Percentiles rank a stretch among this genome's conserved stretches.
Evolutionary conservation across 169 alveolate species (phyloP).

Genomic region (Plasmodium blacklocki): DNA sequence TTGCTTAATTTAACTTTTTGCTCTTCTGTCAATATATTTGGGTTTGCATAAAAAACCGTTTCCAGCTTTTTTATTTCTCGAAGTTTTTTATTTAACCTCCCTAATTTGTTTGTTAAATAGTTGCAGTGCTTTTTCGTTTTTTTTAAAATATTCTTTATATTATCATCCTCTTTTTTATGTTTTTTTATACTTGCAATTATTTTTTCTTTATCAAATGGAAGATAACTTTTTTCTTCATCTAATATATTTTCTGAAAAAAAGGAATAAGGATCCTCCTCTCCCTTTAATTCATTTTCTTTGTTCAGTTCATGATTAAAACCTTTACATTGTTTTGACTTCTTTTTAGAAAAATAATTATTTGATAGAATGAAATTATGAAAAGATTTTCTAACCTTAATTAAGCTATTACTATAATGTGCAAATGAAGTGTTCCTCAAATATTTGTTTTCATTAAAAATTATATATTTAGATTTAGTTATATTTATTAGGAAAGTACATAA

Average conservation of each 20-base stretch:
- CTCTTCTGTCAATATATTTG: constrained; percentile 55
- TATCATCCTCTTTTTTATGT: constrained; percentile 9
- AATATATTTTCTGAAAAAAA: too few relatives aligned
- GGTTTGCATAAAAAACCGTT: constrained; percentile 53
- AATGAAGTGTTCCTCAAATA: too few relatives aligned
- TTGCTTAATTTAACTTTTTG: constrained; percentile 70
- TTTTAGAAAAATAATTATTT: background rate
- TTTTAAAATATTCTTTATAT: constrained; percentile 15
- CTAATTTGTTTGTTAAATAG: constrained; percentile 64
- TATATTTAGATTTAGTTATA: too few relatives aligned
- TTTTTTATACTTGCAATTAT: constrained; percentile 1
- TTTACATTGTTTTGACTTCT: background rate
- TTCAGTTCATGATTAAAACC: background rate
- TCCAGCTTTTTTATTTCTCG: constrained; percentile 75
- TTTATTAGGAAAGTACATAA: too few relatives aligned
- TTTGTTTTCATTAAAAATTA: too few relatives aligned
- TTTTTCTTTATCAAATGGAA: background rate
- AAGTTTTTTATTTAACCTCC: constrained; percentile 69
- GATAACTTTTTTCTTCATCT: background rate
- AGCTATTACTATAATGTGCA: too few relatives aligned
- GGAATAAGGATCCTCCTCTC: too few relatives aligned
- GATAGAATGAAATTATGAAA: too few relatives aligned
- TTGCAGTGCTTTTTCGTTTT: constrained; percentile 64
- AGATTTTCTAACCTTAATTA: too few relatives aligned
- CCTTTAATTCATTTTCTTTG: background rate